Evolutionary conservation across 345 rosid genomes (phyloP).

Genomic region (Limnanthes douglasii): DNA sequence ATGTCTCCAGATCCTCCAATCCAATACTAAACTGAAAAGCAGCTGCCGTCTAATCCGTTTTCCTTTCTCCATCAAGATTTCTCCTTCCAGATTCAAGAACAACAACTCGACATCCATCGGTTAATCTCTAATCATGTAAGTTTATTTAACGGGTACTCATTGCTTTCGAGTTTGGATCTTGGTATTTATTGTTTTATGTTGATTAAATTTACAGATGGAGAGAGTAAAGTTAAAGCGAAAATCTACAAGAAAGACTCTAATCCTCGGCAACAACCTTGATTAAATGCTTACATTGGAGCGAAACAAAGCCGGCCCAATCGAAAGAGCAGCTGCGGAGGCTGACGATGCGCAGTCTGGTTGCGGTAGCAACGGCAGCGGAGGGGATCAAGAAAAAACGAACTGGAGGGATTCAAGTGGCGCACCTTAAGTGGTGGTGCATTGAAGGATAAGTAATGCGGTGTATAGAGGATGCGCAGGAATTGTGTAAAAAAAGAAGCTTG

Average conservation of each 20-base stretch:
- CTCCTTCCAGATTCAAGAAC: slow-evolving; percentile 52
- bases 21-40: slow-evolving; percentile 11
- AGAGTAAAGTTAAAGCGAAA: slow-evolving; percentile 55
- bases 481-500: slow-evolving; percentile 54
- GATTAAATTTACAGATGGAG: slow-evolving; percentile 31
- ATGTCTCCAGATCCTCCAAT: slow-evolving; percentile 12
- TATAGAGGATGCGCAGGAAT: slow-evolving; percentile 43
- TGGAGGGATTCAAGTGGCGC: slow-evolving; percentile 1
- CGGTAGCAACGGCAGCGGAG: slow-evolving; percentile 23
- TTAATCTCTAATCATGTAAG: slow-evolving; percentile 61
- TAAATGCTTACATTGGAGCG: slow-evolving; percentile 37
- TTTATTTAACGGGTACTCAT: not conserved
- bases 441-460: no score
- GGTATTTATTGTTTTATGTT: not conserved
- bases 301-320: no score
- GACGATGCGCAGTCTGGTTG: slow-evolving; percentile 72
- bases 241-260: slow-evolving; percentile 39
- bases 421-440: slow-evolving; percentile 3
- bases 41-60: slow-evolving; percentile 15
- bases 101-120: slow-evolving; percentile 43
- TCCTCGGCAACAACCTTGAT: slow-evolving; percentile 49
- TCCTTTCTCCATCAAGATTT: slow-evolving; percentile 57
- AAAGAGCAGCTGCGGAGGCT: slow-evolving; percentile 11
- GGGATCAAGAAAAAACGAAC: slow-evolving; percentile 5
- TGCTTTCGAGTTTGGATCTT: slow-evolving; percentile 2